Base-by-base conservation (phyloP, 345 rosid genomes). In the Arabis alpina region DNA sequence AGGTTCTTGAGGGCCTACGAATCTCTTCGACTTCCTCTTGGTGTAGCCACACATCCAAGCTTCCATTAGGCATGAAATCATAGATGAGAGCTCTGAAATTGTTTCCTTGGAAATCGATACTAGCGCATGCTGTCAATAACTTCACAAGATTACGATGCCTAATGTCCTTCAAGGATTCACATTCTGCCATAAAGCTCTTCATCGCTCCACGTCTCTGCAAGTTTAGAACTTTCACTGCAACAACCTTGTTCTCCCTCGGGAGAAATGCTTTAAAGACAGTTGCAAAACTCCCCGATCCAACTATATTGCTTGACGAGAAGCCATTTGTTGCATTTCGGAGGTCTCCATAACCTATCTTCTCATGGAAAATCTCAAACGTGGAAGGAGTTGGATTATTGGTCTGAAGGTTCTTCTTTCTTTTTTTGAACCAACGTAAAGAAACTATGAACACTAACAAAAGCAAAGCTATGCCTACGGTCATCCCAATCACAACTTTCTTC, bases 81-180 rank as follows among this genome's bases (percentile, higher is more conserved):
- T 64, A 77, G 13, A 85, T 41, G 12, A 83, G 61, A 9, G 89
- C 87, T 70, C 82, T 85, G 70, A 85, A 85, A 34, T 76, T 76
- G 28, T 83, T 76, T 42, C 87, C 79, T 4, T 71, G 52, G 9
- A 42, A 47, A 40, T 85, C 84, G 2, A 81, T 28, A 65, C 87
- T 80, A 0, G 83, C 74, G 53, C 89, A 85, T 24, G 78, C 79
- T 8, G 84, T 77, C 13, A 83, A 34, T 2, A 83, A 41, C 60
- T 80, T 85, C 36, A 83, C 66, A 34, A 85, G 80, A 67, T 83
- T 85, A 32, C 87, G 70, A 37, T 83, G 89, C 48, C 78, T 76
- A 1, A 74, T 60, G 14, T 10, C 63, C 32, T 79, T 79, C 13
- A 80, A 54, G 0, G 77, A 77, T 54, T 78, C 50, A 32, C 86